Evolutionary conservation across 2,329 filamentous ascomycete species (phyloP).

Genomic region (Colletotrichum tropicale): DNA sequence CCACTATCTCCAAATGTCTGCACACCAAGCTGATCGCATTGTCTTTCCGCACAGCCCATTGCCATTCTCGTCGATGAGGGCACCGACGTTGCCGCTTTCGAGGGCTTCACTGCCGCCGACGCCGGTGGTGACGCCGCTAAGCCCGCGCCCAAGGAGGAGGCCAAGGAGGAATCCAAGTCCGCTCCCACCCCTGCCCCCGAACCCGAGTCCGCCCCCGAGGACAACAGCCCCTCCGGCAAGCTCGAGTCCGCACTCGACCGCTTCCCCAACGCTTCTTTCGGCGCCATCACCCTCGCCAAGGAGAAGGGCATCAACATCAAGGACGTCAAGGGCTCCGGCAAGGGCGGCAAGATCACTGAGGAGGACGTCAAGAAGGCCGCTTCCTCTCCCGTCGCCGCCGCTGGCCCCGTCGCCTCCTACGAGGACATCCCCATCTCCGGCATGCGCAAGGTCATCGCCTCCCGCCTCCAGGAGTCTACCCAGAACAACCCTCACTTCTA

Average conservation of each 20-base stretch:
- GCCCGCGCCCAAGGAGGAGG: constrained; percentile 69
- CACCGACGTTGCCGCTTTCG: constrained; percentile 85
- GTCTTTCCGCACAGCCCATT: constrained; percentile 73
- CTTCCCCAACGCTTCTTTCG: constrained; percentile 72
- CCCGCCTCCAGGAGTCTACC: constrained; percentile 81
- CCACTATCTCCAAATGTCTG: constrained; percentile 8
- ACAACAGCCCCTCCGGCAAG: constrained; percentile 71
- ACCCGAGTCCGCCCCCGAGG: constrained; percentile 47
- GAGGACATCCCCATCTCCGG: constrained; percentile 84
- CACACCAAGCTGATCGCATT: neutral
- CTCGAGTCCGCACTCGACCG: constrained; percentile 87
- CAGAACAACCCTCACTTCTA: constrained; percentile 98
- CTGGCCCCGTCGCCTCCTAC: constrained; percentile 64
- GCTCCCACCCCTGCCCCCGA: constrained; percentile 59
- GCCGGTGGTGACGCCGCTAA: constrained; percentile 80
- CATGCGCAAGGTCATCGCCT: constrained; percentile 99
- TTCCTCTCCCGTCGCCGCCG: constrained; percentile 57
- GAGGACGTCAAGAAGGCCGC: constrained; percentile 90
- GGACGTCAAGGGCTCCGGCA: constrained; percentile 84
- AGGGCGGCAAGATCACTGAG: constrained; percentile 86
- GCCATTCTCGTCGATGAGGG: constrained; percentile 94
- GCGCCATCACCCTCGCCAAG: constrained; percentile 81
- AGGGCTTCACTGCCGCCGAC: constrained; percentile 85
- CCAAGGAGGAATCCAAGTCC: constrained; percentile 67
- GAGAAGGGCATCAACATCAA: constrained; percentile 83